phyloP scores from a whole-genome alignment of 768 basidiomycete genomes.

The Suillus sp. region DNA sequence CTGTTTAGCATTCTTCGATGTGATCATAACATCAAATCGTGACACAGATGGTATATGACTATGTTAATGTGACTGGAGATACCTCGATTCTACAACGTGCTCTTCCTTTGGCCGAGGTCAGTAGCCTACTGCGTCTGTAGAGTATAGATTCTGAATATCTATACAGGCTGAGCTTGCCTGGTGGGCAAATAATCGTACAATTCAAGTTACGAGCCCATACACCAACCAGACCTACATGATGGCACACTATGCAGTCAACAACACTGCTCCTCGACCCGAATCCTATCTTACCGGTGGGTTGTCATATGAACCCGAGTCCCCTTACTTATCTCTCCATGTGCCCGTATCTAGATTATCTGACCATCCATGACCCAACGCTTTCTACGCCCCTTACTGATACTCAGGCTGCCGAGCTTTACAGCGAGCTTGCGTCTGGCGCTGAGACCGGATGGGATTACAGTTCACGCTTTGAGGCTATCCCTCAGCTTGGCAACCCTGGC shows the following conservation, averaged over 20 bases:
- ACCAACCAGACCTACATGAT: conserved; percentile 66
- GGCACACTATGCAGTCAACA: conserved; percentile 75
- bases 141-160: neutral
- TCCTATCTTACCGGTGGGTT: conserved; percentile 65
- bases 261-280: conserved; percentile 88
- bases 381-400: conserved; percentile 59
- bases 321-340: conserved; percentile 10
- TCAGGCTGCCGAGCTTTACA: conserved; percentile 67
- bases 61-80: conserved; percentile 73
- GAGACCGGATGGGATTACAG: conserved; percentile 64
- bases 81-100: conserved; percentile 74
- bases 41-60: conserved; percentile 83
- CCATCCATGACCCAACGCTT: conserved; percentile 66
- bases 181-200: conserved; percentile 78
- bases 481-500: conserved; percentile 47
- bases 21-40: neutral
- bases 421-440: conserved; percentile 86
- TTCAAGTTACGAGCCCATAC: conserved; percentile 69
- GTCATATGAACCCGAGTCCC: neutral
- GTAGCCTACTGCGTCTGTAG: conserved; percentile 14
- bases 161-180: conserved; percentile 74
- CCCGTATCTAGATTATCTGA: conserved; percentile 66
- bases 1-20: neutral
- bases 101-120: conserved; percentile 80
- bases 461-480: conserved; percentile 44